Base-by-base conservation (phyloP, 352 stramenopile species). In the Pythium guiyangense region DNA sequence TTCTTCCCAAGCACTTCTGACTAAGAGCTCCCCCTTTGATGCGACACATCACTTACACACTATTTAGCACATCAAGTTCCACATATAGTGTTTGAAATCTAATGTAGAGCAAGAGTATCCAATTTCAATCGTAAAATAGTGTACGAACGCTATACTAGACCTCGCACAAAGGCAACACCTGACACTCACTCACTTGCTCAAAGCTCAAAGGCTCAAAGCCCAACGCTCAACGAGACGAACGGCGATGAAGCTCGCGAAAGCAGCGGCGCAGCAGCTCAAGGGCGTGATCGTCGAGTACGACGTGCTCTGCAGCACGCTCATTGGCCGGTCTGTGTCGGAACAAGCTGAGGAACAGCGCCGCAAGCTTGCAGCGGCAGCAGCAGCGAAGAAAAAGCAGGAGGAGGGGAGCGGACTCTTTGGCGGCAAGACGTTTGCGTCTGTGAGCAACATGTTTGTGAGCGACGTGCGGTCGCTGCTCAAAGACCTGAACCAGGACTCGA, bases 241-340 rank as follows among this genome's bases (percentile, higher is more conserved):
- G n/a, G 20, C 42, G 15, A 86, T 74, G 73, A 90, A 88, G 67
- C 70, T 90, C 40, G 80, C 80, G n/a, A 78, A 78, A 57, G 77
- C 80, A 0, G 77, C 80, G 25, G 50, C 68, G 48, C 81, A 85
- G 67, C 72, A 86, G 65, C 71, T 91, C 66, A 91, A 89, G 64
- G 81, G 64, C 55, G 74, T 91, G 25, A 64, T 91, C 49, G 59
- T 91, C 66, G 81, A 88, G 68, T 91, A 89, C 57, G 81, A 91
- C 51, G 81, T 85, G 54, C 63, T 91, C 43, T 91, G 79, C 66
- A 78, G 76, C 64, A 87, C 81, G 43, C 66, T 88, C 44, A 57
- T 90, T 48, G 80, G 78, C 1, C 69, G 66, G 17, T 77, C 67
- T 17, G 57, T 57, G 3, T 56, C 59, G 0, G 66, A 79, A 46